These are phyloP conservation scores for Trichoderma virens DNA, from an alignment of 495 filamentous ascomycete genomes.

Conservation along the genomic window DNA sequence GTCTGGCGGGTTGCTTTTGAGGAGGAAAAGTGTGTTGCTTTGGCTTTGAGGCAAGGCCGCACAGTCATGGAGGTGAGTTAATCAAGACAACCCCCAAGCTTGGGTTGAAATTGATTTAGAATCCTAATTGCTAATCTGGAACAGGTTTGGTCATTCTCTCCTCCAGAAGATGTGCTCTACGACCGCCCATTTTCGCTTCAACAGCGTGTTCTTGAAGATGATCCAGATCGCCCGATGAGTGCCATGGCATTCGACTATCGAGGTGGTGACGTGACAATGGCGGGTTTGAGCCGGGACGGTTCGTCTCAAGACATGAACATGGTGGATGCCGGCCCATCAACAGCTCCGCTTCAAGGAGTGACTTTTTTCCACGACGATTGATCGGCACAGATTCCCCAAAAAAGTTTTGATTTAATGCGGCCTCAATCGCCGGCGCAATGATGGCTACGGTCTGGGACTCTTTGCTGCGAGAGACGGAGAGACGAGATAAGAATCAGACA, in stretches of 20 bases:
- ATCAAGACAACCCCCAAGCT: background rate
- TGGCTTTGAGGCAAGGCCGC: slow-evolving; percentile 71
- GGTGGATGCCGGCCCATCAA: slow-evolving; percentile 10
- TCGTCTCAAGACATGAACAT: slow-evolving; percentile 9
- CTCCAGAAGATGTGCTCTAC: slow-evolving; percentile 60
- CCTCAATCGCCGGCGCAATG: background rate
- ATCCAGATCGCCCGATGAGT: slow-evolving; percentile 33
- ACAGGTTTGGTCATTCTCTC: slow-evolving; percentile 88
- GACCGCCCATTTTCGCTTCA: slow-evolving; percentile 32
- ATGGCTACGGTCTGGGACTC: background rate
- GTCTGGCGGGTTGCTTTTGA: slow-evolving; percentile 98
- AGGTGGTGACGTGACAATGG: background rate
- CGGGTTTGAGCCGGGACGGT: background rate
- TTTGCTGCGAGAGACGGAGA: background rate
- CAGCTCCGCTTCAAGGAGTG: slow-evolving; percentile 11
- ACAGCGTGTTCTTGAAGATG: slow-evolving; percentile 26
- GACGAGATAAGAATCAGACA: background rate
- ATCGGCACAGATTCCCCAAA: background rate
- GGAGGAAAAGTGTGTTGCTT: slow-evolving; percentile 94
- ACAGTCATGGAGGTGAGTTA: slow-evolving; percentile 91
- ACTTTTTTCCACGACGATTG: slow-evolving; percentile 15
- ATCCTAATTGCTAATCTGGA: no score
- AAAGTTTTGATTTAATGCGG: background rate
- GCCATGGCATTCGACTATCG: slow-evolving; percentile 27
- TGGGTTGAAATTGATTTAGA: no score